Evolutionary conservation across 129 eudicot genomes (phyloP), one percentile per base, ranked within the genome.

Genomic region (Flaveria bidentis): DNA sequence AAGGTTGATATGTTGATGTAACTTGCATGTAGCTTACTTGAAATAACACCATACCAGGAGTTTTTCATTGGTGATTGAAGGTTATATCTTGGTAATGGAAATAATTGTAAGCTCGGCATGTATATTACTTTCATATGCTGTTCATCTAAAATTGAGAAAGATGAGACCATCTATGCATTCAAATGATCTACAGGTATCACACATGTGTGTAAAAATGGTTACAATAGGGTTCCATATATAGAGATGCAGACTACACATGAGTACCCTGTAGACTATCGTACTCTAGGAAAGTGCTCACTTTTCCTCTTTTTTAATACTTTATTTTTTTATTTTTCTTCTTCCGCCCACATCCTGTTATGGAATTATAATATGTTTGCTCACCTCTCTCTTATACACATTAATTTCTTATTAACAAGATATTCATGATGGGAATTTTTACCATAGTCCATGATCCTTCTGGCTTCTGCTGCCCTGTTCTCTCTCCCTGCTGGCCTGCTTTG

Each of bases 11-110:
- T 52, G 33, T 33, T 13, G 47, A 53, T 18, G 42, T 3, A 13
- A 30, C 76, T 72, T 72, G 65, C 33, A 72, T 53, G 33, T 53
- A 72, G 33, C 30, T 15, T 72, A 71, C 46, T 23, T 25, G 62
- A 71, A 49, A 28, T 71, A 16, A 50, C 75, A 50, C 75, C 1
- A 16, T 26, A 50, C 16, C 26, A 71, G 26, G 26, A 22, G 26
- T 52, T 23, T 53, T 6, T 72, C 12, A 53, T 33, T 52, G 44
- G 33, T 53, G 2, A 33, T 41, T 55, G 53, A 72, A 33, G 5
- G 77, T 44, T 56, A 36, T 73, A 55, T 55, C 15, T 36, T 55
- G 67, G 67, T 73, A 39, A 39, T 39, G 45, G 20, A 56, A 73
- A 73, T 73, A 18, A 55, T 17, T 73, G 68, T 62, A 30, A 62